A percentile compares a stretch with the other conserved stretches of the same genome.
Evolutionary conservation across 371 early-diverging fungal genomes (phyloP).

Genomic region (Mortierella polycephala): DNA sequence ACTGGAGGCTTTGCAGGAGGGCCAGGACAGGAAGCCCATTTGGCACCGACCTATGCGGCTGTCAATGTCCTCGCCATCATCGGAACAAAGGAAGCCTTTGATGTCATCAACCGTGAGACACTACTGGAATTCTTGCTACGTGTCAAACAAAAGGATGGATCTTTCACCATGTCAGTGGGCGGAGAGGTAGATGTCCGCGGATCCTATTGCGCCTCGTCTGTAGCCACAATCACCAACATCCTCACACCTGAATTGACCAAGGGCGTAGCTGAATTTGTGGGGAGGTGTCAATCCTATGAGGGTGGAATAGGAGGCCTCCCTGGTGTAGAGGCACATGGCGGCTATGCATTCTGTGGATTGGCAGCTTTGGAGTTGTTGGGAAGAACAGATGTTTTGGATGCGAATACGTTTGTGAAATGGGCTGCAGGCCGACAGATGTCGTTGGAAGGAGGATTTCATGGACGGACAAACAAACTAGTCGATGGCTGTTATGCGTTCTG

Average conservation of each 20-base stretch:
- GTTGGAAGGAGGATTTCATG: conserved; percentile 96
- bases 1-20: conserved; percentile 93
- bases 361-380: conserved; percentile 89
- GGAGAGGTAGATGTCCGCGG: conserved; percentile 97
- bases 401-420: conserved; percentile 80
- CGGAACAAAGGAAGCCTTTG: conserved; percentile 78
- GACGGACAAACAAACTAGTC: conserved; percentile 96
- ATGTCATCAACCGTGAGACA: conserved; percentile 68
- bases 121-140: conserved; percentile 80
- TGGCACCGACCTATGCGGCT: conserved; percentile 90
- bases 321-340: conserved; percentile 96
- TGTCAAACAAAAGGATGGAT: conserved; percentile 91
- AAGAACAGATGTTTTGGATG: conserved; percentile 67
- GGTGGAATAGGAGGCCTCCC: conserved; percentile 94
- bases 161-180: conserved; percentile 89
- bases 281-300: conserved; percentile 92
- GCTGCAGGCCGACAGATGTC: conserved; percentile 83
- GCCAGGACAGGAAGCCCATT: conserved; percentile 80
- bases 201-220: conserved; percentile 89
- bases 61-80: conserved; percentile 78
- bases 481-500: conserved; percentile 99
- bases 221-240: conserved; percentile 81
- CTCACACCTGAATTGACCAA: conserved; percentile 81
- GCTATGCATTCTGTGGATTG: conserved; percentile 95
- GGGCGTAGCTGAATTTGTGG: conserved; percentile 80